Evolutionary conservation across 805 yeast species (phyloP).

Genomic region (Yamadazyma insecticola): DNA sequence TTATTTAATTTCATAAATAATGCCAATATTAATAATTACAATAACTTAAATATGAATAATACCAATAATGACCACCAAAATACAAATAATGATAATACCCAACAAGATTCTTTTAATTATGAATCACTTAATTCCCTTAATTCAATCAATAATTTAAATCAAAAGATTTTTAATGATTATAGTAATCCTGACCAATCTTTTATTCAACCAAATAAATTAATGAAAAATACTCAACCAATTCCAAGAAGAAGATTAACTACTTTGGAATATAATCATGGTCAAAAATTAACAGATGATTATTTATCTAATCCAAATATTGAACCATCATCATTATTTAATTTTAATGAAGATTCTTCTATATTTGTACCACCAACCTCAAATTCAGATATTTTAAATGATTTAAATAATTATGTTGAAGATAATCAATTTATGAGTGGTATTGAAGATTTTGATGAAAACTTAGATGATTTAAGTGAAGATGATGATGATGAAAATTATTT

Average conservation of each 20-base stretch:
- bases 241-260: slow-evolving; percentile 31
- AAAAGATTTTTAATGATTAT: slow-evolving; percentile 13
- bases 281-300: slow-evolving; percentile 27
- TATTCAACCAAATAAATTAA: slow-evolving; percentile 10
- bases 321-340: slow-evolving; percentile 33
- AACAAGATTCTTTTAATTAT: not conserved
- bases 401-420: slow-evolving; percentile 6
- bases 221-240: slow-evolving; percentile 2
- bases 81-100: not conserved
- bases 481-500: slow-evolving; percentile 8
- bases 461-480: slow-evolving; percentile 24
- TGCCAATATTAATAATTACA: not conserved
- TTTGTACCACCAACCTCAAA: slow-evolving; percentile 18
- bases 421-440: slow-evolving; percentile 14
- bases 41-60: too few species aligned
- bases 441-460: slow-evolving; percentile 32
- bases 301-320: slow-evolving; percentile 39
- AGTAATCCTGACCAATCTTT: slow-evolving; percentile 11
- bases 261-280: too few species aligned
- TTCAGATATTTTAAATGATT: slow-evolving; percentile 6
- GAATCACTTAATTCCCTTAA: too few species aligned
- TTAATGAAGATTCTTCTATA: slow-evolving; percentile 26
- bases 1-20: slow-evolving; percentile 4
- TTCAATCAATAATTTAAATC: not conserved
- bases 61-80: not conserved